Evolutionary conservation across 1,284 basidiomycete species (phyloP), one percentile per base, ranked within the genome.

Genomic region (Cryptococcus wingfieldii): DNA sequence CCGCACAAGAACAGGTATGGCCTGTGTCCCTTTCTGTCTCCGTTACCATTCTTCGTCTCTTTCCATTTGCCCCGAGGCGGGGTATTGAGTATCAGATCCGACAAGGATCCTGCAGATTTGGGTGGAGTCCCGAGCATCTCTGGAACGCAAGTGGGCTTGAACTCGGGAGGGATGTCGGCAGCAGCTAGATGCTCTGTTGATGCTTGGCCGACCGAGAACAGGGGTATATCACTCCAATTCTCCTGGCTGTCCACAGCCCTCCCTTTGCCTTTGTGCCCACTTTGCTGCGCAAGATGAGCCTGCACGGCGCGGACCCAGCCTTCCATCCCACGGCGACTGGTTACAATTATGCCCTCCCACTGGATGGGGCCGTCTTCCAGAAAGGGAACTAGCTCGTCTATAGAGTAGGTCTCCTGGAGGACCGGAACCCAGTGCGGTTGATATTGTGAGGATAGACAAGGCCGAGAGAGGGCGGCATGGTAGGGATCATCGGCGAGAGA

Each of bases 1-100:
- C 72, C 72, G n/a, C 66, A 58, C 8, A 73, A 39, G 39, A 73
- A 52, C 23, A 75, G 62, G 55, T 68, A 70, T 3, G 64, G 61
- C 7, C 50, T 55, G 54, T 66, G 60, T 16, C 19, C 48, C 12
- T 25, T 13, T 2, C 13, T 25, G 23, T 18, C 10, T 25, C 23
- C 14, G 38, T 39, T 14, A 10, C 25, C 19, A 31, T 50, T 28
- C 28, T 37, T 13, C n/a, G 23, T 19, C 14, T 13, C 37, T 16
- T 52, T 14, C 19, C 14, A 10, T 9, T 28, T 38, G 34, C n/a
- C 18, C 13, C 62, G 51, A 14, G 61, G 58, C 23, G 60, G 53
- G 10, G 53, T 45, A 19, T 48, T n/a, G 14, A 69, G 54, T 13
- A 70, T 55, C 10, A 60, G 43, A 8, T 64, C 62, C 6, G 64